Percentiles rank a stretch among this genome's conserved stretches.
Conservation (phyloP, 768 basidiomycete genomes). For the Amanita polypyramis region DNA sequence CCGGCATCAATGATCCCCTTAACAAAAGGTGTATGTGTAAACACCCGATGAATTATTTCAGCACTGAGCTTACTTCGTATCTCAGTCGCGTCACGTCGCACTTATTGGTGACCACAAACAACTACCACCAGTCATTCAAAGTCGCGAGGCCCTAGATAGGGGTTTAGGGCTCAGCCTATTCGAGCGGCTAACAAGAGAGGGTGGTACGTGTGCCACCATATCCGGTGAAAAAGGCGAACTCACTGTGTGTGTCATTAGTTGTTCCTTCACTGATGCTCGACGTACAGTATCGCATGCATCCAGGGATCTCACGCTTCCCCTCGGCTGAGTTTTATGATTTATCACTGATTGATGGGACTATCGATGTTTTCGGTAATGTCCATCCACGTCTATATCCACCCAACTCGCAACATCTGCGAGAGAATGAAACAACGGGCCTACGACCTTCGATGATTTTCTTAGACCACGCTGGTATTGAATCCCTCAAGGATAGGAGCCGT, state of each 20-base stretch:
- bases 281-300: slow-evolving; percentile 96
- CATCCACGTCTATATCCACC: slow-evolving; percentile 50
- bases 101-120: slow-evolving; percentile 98
- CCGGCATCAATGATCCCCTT: slow-evolving; percentile 85
- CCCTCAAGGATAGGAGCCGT: slow-evolving; percentile 55
- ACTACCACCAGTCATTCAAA: slow-evolving; percentile 79
- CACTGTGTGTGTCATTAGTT: slow-evolving; percentile 28
- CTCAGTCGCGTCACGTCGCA: slow-evolving; percentile 68
- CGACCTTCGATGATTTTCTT: slow-evolving; percentile 68
- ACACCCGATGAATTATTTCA: background rate
- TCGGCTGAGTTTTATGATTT: slow-evolving; percentile 73
- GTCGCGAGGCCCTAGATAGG: slow-evolving; percentile 58
- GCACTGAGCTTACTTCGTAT: background rate
- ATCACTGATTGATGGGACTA: slow-evolving; percentile 65
- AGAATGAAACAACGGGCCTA: slow-evolving; percentile 26
- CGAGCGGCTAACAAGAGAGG: slow-evolving; percentile 79
- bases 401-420: slow-evolving; percentile 37
- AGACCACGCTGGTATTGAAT: slow-evolving; percentile 67
- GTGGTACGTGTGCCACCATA: slow-evolving; percentile 37
- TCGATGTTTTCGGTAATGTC: slow-evolving; percentile 40
- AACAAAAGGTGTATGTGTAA: slow-evolving; percentile 77
- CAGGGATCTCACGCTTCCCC: slow-evolving; percentile 80
- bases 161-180: slow-evolving; percentile 80
- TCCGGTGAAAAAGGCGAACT: slow-evolving; percentile 1
- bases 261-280: slow-evolving; percentile 91